A percentile compares a stretch with the other conserved stretches of the same genome.
Conservation (phyloP, 306 rosid genomes). For the Astragalus glycyphyllos region DNA sequence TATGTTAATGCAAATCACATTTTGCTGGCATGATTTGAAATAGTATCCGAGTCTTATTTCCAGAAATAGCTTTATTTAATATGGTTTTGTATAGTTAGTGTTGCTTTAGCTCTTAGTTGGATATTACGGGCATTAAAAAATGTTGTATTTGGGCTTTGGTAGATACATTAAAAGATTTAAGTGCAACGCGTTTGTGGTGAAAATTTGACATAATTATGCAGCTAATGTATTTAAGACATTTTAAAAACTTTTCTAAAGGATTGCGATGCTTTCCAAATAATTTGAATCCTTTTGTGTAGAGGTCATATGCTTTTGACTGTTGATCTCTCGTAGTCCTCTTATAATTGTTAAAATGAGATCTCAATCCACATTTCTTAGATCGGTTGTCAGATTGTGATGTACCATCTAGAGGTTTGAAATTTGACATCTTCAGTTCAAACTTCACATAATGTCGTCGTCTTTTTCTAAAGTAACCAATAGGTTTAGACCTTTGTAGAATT, state of each 20-base stretch:
- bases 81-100: constrained; percentile 26
- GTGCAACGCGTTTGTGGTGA: constrained; percentile 7
- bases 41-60: constrained; percentile 26
- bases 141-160: constrained; percentile 29
- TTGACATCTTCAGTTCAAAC: constrained; percentile 7
- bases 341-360: constrained; percentile 32
- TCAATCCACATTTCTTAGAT: constrained; percentile 25
- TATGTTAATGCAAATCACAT: constrained; percentile 9
- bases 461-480: constrained; percentile 39
- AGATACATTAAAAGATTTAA: constrained; percentile 40
- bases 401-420: constrained; percentile 30
- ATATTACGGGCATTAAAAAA: constrained; percentile 27
- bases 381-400: constrained; percentile 28
- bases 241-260: constrained; percentile 15
- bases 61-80: constrained; percentile 29
- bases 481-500: constrained; percentile 35
- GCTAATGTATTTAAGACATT: neutral
- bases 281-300: constrained; percentile 29
- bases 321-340: constrained; percentile 30
- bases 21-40: constrained; percentile 33
- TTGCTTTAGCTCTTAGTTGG: constrained; percentile 31
- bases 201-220: constrained; percentile 4
- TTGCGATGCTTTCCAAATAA: constrained; percentile 1
- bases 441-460: constrained; percentile 3
- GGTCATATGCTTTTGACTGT: constrained; percentile 33